These are phyloP conservation scores for Meyerozyma guilliermondii DNA, from an alignment of 1,139 yeast species.

Conservation along the genomic window DNA sequence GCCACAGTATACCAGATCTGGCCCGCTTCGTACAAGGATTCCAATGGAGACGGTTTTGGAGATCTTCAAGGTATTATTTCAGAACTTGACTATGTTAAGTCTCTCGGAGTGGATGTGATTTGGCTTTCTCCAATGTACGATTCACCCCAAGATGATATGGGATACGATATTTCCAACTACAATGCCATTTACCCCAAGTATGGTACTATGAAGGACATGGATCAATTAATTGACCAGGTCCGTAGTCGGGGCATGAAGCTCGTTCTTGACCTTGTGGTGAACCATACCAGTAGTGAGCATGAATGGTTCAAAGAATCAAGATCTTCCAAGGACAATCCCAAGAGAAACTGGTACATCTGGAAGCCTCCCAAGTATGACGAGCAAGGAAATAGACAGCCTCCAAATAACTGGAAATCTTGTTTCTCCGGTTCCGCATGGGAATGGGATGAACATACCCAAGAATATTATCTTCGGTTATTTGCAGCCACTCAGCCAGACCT, in stretches of 20 bases:
- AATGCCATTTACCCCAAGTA: slow-evolving; percentile 45
- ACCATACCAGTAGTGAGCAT: slow-evolving; percentile 54
- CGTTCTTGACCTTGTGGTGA: slow-evolving; percentile 52
- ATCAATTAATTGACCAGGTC: slow-evolving; percentile 39
- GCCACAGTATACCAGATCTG: slow-evolving; percentile 53
- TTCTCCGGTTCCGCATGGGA: slow-evolving; percentile 56
- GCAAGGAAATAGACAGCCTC: slow-evolving; percentile 46
- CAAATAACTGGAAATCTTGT: slow-evolving; percentile 51
- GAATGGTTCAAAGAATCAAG: slow-evolving; percentile 55
- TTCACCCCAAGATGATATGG: slow-evolving; percentile 61
- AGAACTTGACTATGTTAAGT: slow-evolving; percentile 47
- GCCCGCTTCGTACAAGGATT: slow-evolving; percentile 55
- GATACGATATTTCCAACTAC: slow-evolving; percentile 55
- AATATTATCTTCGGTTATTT: slow-evolving; percentile 50
- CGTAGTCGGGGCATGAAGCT: slow-evolving; percentile 49
- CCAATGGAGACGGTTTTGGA: slow-evolving; percentile 55
- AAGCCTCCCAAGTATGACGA: slow-evolving; percentile 41
- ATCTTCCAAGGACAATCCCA: slow-evolving; percentile 45
- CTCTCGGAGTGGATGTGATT: slow-evolving; percentile 47
- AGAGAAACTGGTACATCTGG: slow-evolving; percentile 64
- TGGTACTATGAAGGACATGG: slow-evolving; percentile 51
- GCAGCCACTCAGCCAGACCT: slow-evolving; percentile 53
- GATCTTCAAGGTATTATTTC: slow-evolving; percentile 51
- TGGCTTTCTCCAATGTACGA: slow-evolving; percentile 59
- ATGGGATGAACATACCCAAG: slow-evolving; percentile 46